Evolutionary conservation across 2,329 filamentous ascomycete genomes (phyloP).

Genomic region (Penicillium thymicola): DNA sequence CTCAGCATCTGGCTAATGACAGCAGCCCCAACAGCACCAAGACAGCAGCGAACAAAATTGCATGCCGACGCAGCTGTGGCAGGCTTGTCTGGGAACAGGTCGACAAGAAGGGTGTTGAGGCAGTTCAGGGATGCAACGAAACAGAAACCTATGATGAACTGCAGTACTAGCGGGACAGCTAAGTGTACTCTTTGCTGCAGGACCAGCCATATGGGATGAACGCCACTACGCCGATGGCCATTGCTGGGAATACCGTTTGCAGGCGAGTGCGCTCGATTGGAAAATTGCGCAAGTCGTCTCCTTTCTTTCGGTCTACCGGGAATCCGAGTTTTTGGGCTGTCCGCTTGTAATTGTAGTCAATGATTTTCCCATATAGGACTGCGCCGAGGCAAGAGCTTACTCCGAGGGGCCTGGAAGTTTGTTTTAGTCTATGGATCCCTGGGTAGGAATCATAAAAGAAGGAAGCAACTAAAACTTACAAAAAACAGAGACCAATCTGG

Average conservation of each 20-base stretch:
- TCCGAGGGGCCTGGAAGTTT: slow-evolving; percentile 18
- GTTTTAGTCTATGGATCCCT: background rate
- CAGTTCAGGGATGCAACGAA: slow-evolving; percentile 23
- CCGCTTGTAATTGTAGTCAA: slow-evolving; percentile 25
- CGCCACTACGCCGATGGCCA: slow-evolving; percentile 24
- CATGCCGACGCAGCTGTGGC: slow-evolving; percentile 29
- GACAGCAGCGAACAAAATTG: slow-evolving; percentile 30
- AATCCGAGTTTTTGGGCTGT: slow-evolving; percentile 13
- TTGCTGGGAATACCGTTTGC: slow-evolving; percentile 23
- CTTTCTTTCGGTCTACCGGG: slow-evolving; percentile 27
- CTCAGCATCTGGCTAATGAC: slow-evolving; percentile 27
- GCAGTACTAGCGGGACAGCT: slow-evolving; percentile 28
- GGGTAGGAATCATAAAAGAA: background rate
- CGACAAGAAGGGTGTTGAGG: slow-evolving; percentile 31
- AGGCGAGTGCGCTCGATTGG: slow-evolving; percentile 35
- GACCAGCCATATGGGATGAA: slow-evolving; percentile 33
- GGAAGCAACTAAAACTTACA: slow-evolving; percentile 12
- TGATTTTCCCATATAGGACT: slow-evolving; percentile 21
- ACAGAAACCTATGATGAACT: slow-evolving; percentile 32
- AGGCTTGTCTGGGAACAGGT: slow-evolving; percentile 26
- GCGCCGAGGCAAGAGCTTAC: slow-evolving; percentile 19
- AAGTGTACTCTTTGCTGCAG: slow-evolving; percentile 22
- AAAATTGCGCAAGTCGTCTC: slow-evolving; percentile 47
- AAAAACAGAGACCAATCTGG: slow-evolving; percentile 27
- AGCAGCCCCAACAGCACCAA: slow-evolving; percentile 29